Conservation (phyloP, 140 eudicot genomes). For the Ambrosia hybrid region DNA sequence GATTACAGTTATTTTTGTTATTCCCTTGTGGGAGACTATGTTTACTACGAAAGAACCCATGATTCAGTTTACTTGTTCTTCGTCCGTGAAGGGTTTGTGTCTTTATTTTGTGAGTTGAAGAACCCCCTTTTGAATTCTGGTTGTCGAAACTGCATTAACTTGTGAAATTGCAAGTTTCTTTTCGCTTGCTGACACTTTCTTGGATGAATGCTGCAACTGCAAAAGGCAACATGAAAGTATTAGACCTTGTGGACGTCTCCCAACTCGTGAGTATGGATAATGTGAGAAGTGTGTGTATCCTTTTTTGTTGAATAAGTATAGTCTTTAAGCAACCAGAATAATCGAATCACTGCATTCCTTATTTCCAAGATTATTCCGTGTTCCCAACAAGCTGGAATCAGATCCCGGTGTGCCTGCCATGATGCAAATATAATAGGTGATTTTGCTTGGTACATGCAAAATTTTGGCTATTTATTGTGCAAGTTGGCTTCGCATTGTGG, state of each 20-base stretch:
- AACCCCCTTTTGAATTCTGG: conserved; percentile 65
- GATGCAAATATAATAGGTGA: conserved; percentile 82
- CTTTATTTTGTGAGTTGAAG: conserved; percentile 65
- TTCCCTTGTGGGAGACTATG: conserved; percentile 55
- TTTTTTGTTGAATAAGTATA: conserved; percentile 39
- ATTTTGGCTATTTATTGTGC: conserved; percentile 71
- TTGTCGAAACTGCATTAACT: conserved; percentile 44
- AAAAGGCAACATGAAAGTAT: conserved; percentile 56
- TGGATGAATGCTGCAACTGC: conserved; percentile 64
- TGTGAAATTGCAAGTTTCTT: conserved; percentile 52
- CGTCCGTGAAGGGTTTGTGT: conserved; percentile 53
- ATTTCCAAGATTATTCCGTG: conserved; percentile 61
- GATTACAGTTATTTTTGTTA: conserved; percentile 44
- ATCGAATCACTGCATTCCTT: conserved; percentile 53
- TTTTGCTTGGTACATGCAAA: conserved; percentile 78
- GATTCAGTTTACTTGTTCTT: conserved; percentile 30
- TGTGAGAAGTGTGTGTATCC: conserved; percentile 52
- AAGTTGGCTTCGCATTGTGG: conserved; percentile 60
- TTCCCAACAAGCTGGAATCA: conserved; percentile 61
- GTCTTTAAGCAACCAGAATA: conserved; percentile 37
- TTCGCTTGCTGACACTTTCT: conserved; percentile 55
- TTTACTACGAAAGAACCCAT: conserved; percentile 38
- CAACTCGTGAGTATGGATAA: conserved; percentile 55
- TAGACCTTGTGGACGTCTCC: conserved; percentile 83
- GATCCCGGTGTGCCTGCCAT: conserved; percentile 68